Conservation (phyloP, 139 green algal species). For the Desmodesmus armatus region DNA sequence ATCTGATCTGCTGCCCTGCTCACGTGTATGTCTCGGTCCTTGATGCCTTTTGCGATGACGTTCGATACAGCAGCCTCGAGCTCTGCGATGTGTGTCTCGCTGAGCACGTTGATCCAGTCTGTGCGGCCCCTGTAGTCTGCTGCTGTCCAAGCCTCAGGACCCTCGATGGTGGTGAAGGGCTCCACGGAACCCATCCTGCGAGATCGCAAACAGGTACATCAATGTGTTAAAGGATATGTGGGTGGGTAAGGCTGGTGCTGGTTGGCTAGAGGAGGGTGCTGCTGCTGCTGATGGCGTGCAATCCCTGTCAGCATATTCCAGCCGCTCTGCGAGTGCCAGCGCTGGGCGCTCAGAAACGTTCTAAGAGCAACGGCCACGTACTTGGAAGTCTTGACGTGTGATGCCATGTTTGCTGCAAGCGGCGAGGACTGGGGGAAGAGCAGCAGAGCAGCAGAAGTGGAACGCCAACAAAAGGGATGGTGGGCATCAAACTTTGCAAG, state of each 20-base stretch:
- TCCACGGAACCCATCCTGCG: constrained; percentile 50
- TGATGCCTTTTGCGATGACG: background rate
- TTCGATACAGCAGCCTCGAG: constrained; percentile 33
- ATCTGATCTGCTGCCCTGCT: background rate
- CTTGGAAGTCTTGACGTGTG: background rate
- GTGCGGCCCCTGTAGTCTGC: constrained; percentile 41
- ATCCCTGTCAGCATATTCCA: background rate
- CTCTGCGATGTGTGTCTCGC: constrained; percentile 13
- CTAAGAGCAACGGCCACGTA: no score
- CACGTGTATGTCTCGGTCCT: background rate
- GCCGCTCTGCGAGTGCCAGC: background rate
- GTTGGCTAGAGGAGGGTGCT: background rate
- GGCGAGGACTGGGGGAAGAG: no score
- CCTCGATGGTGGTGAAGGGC: constrained; percentile 59
- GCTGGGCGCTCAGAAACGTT: background rate
- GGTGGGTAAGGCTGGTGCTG: no score
- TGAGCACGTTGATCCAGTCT: constrained; percentile 55
- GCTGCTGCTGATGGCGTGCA: background rate
- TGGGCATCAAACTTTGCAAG: no score
- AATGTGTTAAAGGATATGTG: background rate
- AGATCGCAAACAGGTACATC: no score
- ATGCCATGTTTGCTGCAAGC: constrained; percentile 11
- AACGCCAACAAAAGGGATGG: no score
- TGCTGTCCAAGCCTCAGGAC: constrained; percentile 53
- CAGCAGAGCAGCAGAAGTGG: no score